Conservation (phyloP, 78 protist genomes). For the Acrasis kona region DNA sequence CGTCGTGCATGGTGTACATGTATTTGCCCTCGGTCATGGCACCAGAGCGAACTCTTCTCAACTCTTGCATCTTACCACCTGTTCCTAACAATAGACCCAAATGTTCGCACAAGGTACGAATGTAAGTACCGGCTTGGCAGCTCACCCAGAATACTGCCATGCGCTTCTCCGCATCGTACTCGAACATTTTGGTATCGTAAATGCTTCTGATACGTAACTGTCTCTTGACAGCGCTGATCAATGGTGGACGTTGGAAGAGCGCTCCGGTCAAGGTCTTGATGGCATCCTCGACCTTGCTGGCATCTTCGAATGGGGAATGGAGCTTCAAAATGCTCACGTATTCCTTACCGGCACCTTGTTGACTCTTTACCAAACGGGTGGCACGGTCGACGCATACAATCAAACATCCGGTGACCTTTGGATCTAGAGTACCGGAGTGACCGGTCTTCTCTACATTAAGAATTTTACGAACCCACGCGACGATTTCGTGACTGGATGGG, state of each 20-base stretch:
- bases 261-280: slow-evolving; percentile 93
- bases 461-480: slow-evolving; percentile 93
- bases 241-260: slow-evolving; percentile 99
- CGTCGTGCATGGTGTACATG: slow-evolving; percentile 97
- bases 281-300: slow-evolving; percentile 50
- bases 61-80: slow-evolving; percentile 98
- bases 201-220: slow-evolving; percentile 96
- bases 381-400: slow-evolving; percentile 97
- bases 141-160: slow-evolving; percentile 90
- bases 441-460: slow-evolving; percentile 94
- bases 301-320: slow-evolving; percentile 52
- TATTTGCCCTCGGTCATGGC: slow-evolving; percentile 73
- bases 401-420: slow-evolving; percentile 98
- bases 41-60: slow-evolving; percentile 87
- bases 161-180: slow-evolving; percentile 85
- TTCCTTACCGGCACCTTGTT: slow-evolving; percentile 98
- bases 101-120: slow-evolving; percentile 99
- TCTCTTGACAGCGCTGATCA: slow-evolving; percentile 88
- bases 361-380: slow-evolving; percentile 99
- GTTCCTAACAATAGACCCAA: slow-evolving; percentile 95
- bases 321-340: slow-evolving; percentile 92
- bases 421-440: slow-evolving; percentile 99
- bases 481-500: slow-evolving; percentile 99
- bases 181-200: slow-evolving; percentile 82
- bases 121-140: slow-evolving; percentile 99